Conservation (phyloP, 1,284 basidiomycete species). For the Tranzscheliella williamsii region DNA sequence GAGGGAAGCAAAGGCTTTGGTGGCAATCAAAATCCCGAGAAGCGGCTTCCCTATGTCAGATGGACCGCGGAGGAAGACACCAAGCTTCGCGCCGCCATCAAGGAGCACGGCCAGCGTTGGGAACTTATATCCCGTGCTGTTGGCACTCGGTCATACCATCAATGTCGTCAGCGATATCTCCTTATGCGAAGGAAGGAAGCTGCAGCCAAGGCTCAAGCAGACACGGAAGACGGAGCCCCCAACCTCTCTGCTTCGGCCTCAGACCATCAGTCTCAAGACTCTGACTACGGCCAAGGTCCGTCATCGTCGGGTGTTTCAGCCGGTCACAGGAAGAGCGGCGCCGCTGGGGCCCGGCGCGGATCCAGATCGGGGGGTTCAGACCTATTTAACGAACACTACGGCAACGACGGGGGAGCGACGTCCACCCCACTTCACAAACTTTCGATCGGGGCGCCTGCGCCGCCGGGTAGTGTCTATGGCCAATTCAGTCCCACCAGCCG, state of each 20-base stretch:
- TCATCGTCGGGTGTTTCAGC: background rate
- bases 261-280: conserved; percentile 39
- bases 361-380: background rate
- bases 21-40: conserved; percentile 55
- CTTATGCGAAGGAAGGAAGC: conserved; percentile 60
- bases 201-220: conserved; percentile 35
- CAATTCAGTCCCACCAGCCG: conserved; percentile 17
- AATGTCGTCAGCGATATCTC: conserved; percentile 59
- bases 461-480: conserved; percentile 24
- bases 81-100: conserved; percentile 56
- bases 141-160: conserved; percentile 59
- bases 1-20: conserved; percentile 36
- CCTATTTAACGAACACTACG: background rate
- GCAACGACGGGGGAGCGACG: conserved; percentile 4
- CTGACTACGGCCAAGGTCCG: conserved; percentile 23
- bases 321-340: conserved; percentile 17
- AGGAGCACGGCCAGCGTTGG: conserved; percentile 59
- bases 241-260: conserved; percentile 32
- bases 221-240: conserved; percentile 15
- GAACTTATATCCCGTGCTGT: conserved; percentile 59
- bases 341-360: too few species aligned
- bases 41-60: conserved; percentile 58
- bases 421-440: conserved; percentile 40
- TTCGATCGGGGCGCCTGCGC: conserved; percentile 39
- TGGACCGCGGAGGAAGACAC: conserved; percentile 59